These are phyloP conservation scores for Alternaria alternata DNA, from an alignment of 2,329 filamentous ascomycete species.

Conservation along the genomic window DNA sequence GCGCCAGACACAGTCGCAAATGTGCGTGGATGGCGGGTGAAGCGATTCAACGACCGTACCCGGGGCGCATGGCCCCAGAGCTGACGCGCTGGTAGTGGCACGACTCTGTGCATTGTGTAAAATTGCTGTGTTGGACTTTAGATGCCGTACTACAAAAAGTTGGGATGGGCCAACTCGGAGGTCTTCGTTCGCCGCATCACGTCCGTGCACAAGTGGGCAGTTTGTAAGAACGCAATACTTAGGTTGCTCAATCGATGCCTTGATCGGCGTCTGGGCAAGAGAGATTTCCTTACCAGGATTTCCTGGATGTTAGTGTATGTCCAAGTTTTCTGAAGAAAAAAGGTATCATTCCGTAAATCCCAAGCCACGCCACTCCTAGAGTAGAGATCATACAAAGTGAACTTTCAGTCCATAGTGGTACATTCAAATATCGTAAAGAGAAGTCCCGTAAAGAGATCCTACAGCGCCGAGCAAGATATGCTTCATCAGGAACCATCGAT, in stretches of 20 bases:
- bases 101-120: conserved; percentile 34
- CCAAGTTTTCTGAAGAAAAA: conserved; percentile 5
- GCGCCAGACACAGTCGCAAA: conserved; percentile 57
- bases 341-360: conserved; percentile 27
- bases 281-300: neutral
- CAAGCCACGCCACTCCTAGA: conserved; percentile 24
- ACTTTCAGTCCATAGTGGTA: conserved; percentile 30
- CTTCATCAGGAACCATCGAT: neutral
- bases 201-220: conserved; percentile 14
- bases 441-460: conserved; percentile 9
- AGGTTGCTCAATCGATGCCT: neutral
- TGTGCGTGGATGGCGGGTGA: conserved; percentile 46
- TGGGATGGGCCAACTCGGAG: conserved; percentile 18
- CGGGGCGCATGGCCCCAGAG: conserved; percentile 60
- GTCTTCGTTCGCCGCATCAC: conserved; percentile 26
- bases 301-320: neutral
- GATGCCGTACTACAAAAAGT: conserved; percentile 20
- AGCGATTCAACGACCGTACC: conserved; percentile 51
- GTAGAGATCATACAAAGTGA: conserved; percentile 43
- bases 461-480: conserved; percentile 15
- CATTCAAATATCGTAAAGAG: conserved; percentile 17
- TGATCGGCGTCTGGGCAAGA: neutral
- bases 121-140: conserved; percentile 9
- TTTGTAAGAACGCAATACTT: neutral
- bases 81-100: conserved; percentile 45